A percentile compares a stretch with the other conserved stretches of the same genome.
These are phyloP conservation scores for Trichothecium sympodiale DNA, from an alignment of 2,329 filamentous ascomycete species.

Conservation along the genomic window DNA sequence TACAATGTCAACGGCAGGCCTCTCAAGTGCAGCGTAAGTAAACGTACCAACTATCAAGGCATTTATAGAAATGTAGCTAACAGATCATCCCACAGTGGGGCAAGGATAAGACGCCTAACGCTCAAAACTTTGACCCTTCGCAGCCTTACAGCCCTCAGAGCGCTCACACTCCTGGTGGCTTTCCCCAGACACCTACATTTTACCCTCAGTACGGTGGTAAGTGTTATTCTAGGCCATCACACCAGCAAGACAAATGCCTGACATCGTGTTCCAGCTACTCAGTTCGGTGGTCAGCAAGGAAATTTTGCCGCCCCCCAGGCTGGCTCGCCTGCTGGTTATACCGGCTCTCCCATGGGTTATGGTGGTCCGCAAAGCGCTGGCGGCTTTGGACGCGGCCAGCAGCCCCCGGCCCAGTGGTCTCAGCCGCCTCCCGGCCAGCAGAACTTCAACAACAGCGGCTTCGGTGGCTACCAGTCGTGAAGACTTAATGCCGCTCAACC, in stretches of 20 bases:
- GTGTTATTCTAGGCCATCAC: slow-evolving; percentile 16
- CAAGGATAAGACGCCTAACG: slow-evolving; percentile 89
- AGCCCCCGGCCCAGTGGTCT: slow-evolving; percentile 42
- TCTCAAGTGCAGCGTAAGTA: slow-evolving; percentile 93
- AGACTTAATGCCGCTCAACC: slow-evolving; percentile 4
- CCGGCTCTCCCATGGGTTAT: slow-evolving; percentile 60
- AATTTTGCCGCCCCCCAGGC: slow-evolving; percentile 52
- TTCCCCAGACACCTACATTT: slow-evolving; percentile 71
- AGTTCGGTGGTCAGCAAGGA: slow-evolving; percentile 55
- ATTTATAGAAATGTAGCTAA: slow-evolving; percentile 14
- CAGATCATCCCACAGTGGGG: slow-evolving; percentile 61
- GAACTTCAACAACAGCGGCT: slow-evolving; percentile 49
- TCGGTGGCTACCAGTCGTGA: slow-evolving; percentile 53
- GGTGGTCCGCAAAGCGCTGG: slow-evolving; percentile 65
- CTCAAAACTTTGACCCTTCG: slow-evolving; percentile 63
- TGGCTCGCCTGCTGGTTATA: slow-evolving; percentile 51
- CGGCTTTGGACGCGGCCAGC: slow-evolving; percentile 71
- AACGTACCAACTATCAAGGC: not conserved
- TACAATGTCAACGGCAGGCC: slow-evolving; percentile 97
- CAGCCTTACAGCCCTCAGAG: slow-evolving; percentile 61
- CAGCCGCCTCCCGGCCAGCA: slow-evolving; percentile 34
- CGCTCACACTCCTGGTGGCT: slow-evolving; percentile 58
- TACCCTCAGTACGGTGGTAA: slow-evolving; percentile 89
- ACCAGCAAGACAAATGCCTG: not conserved
- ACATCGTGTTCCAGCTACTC: slow-evolving; percentile 16